Evolutionary conservation across 2,329 filamentous ascomycete genomes (phyloP), one percentile per base, ranked within the genome.

Genomic region (Colletotrichum spinosum): DNA sequence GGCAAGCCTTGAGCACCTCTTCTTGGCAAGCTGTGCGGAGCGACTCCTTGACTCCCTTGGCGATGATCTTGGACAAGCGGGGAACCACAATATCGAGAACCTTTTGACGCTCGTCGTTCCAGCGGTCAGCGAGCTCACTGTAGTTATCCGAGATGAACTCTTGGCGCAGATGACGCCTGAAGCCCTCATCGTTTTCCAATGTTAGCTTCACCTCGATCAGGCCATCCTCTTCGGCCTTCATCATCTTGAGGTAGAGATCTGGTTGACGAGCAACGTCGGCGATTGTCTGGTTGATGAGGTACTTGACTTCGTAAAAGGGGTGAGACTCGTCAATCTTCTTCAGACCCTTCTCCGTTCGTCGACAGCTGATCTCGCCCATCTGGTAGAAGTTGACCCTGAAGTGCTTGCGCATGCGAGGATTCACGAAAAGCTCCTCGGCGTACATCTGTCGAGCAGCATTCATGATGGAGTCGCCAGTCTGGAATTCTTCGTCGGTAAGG

Each of bases 231-330:
- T 99, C 96, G 2, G 96, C 96, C 76, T 94, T 97, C 77, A 98
- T 89, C 96, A 99, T 99, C 79, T 97, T 95, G 60, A 99, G 81
- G 76, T 96, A 99, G 34, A 97, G 83, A 69, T 97, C 94, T 1
- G 96, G 96, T 57, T 92, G 90, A 56, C 89, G 88, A 3, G 93
- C 91, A 65, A 98, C 87, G 70, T 96, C 92, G 46, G 84, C 83
- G 67, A 97, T 91, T 8, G 92, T 92, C 77, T 97, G 94, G 72
- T 96, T 94, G 69, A 93, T 89, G 17, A 99, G 84, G 72, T 99
- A 99, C 78, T 99, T 97, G 82, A 99, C 93, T 77, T 98, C 96
- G 75, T 98, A 98, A 78, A 97, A 98, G 0, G 94, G 93, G 73
- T 98, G 94, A 33, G 96, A 90, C 67, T 98, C 95, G 71, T 97